Evolutionary conservation across 2,329 filamentous ascomycete genomes (phyloP), one percentile per base, ranked within the genome.

Genomic region (Diaporthe nobilis): DNA sequence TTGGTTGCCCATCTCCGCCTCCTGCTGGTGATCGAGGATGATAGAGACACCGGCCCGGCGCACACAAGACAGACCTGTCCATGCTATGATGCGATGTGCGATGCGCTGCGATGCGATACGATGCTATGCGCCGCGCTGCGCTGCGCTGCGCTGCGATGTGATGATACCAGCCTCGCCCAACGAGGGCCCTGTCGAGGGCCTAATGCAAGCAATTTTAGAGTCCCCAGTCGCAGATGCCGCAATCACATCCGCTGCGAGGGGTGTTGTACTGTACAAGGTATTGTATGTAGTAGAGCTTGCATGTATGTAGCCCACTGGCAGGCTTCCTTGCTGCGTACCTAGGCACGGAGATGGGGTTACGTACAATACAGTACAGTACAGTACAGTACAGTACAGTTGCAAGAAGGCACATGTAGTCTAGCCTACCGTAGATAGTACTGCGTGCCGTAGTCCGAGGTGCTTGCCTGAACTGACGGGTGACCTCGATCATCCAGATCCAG

Each of bases 191-290:
- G 65, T 70, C 65, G 34, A 70, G 49, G 65, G 34, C 34, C 65
- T 70, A 70, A 70, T 70, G 65, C 65, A 70, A 70, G 65, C 65
- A 70, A 70, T 70, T 55, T 70, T 70, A 70, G 65, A 70, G 65
- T 20, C 49, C 34, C 65, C 65, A 70, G 65, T 53, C 34, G 65
- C 65, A 70, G 65, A 70, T 70, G 49, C 49, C 65, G 65, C 47
- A 70, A 70, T 70, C 49, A 55, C 65, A 55, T 53, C n/a, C 47
- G 65, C 47, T 17, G 65, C 34, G 65, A 39, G 47, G 65, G 63
- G 20, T 22, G 31, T 13, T 13, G 47, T 37, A 47, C 28, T 68
- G 63, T 51, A 68, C 47, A 39, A 8, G 22, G 63, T 68, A 68
- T 47, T 53, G 47, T 53, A 39, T 8, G 13, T 55, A 47, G 13